These are phyloP conservation scores for Vanrija sp. DNA, from an alignment of 1,284 basidiomycete genomes.

Conservation along the genomic window DNA sequence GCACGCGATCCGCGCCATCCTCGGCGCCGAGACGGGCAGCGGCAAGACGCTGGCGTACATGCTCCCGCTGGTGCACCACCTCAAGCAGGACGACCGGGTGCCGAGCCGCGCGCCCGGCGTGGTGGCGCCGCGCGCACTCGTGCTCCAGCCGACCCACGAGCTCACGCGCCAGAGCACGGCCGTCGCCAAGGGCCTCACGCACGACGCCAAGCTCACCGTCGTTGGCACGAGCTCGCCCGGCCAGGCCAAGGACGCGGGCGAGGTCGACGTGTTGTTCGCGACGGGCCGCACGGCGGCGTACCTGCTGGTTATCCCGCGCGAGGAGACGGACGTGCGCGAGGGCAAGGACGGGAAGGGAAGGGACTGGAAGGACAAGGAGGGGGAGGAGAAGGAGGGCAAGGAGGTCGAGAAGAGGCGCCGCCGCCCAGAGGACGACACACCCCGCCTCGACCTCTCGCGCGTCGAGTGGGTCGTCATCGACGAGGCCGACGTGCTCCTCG, in stretches of 20 bases:
- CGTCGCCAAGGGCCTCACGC: conserved; percentile 69
- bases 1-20: conserved; percentile 53
- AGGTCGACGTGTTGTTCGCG: conserved; percentile 67
- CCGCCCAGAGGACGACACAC: neutral
- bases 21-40: conserved; percentile 82
- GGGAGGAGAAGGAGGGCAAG: neutral
- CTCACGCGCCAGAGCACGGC: conserved; percentile 69
- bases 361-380: conserved; percentile 5
- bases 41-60: conserved; percentile 89
- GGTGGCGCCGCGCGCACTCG: conserved; percentile 62
- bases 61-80: conserved; percentile 69
- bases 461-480: conserved; percentile 83
- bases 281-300: conserved; percentile 76
- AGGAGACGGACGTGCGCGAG: conserved; percentile 50
- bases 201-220: conserved; percentile 69
- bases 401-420: conserved; percentile 1
- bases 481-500: conserved; percentile 84
- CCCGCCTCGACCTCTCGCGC: conserved; percentile 10
- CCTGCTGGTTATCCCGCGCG: conserved; percentile 79
- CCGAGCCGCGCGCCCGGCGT: neutral
- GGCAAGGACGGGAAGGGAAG: conserved; percentile 11
- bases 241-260: conserved; percentile 21
- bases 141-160: conserved; percentile 84
- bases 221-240: conserved; percentile 58
- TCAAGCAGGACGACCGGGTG: conserved; percentile 56